These are phyloP conservation scores for Streptanthus diversifolius DNA, from an alignment of 345 rosid genomes.

Conservation along the genomic window DNA sequence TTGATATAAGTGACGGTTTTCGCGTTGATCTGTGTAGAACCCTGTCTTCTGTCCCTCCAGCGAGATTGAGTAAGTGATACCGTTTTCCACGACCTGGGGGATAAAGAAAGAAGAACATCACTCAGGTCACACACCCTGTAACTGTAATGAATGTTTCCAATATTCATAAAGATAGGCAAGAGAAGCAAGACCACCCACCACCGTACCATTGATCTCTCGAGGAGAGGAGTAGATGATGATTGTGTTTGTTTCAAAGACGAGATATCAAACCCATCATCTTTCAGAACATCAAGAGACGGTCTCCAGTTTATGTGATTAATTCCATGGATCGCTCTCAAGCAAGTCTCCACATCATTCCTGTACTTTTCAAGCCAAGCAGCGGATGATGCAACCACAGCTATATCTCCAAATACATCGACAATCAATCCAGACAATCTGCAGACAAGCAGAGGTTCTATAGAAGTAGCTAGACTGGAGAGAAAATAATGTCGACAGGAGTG, in stretches of 20 bases:
- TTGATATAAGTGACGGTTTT: slow-evolving; percentile 64
- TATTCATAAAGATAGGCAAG: not conserved
- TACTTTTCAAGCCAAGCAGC: slow-evolving; percentile 97
- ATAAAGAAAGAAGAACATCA: not conserved
- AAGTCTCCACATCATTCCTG: slow-evolving; percentile 56
- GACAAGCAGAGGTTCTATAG: not conserved
- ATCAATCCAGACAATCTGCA: slow-evolving; percentile 82
- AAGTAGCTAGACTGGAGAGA: not conserved
- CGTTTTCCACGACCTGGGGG: slow-evolving; percentile 71
- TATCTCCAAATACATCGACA: slow-evolving; percentile 82
- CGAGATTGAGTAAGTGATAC: slow-evolving; percentile 63
- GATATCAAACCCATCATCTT: slow-evolving; percentile 78
- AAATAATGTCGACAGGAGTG: not conserved
- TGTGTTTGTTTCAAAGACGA: slow-evolving; percentile 42
- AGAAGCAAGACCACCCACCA: slow-evolving; percentile 15
- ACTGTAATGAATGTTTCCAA: not conserved
- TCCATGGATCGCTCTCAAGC: slow-evolving; percentile 49
- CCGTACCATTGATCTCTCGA: slow-evolving; percentile 63
- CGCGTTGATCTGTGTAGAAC: slow-evolving; percentile 89
- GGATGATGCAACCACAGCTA: slow-evolving; percentile 91
- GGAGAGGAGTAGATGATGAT: slow-evolving; percentile 49
- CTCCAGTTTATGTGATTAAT: slow-evolving; percentile 80
- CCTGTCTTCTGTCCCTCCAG: slow-evolving; percentile 84
- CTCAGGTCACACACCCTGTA: not conserved
- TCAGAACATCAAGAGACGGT: slow-evolving; percentile 79